Base-by-base conservation (phyloP, 129 eudicot species). In the Heracleum sosnowskyi region DNA sequence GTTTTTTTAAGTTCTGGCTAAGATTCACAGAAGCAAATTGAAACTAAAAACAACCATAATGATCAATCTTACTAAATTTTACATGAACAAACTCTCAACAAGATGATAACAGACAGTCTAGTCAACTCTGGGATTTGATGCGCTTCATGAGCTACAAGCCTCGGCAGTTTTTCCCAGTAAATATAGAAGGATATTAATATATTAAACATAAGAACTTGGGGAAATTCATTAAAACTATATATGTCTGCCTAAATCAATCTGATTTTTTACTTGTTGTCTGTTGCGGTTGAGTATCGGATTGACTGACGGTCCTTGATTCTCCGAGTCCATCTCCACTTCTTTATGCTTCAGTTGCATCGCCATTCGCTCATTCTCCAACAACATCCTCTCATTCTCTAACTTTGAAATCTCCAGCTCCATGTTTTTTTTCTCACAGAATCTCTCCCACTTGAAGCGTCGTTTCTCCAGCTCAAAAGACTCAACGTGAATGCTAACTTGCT, bases 301-400 rank as follows among this genome's bases (percentile, higher is more conserved):
- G 8, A 77, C 42, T 4, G 82, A 79, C 12, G 78, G 37, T 60
- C 76, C 82, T 12, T 81, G 47, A 72, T 49, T 76, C 40, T 40
- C 73, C 0, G 47, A 12, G n/a, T 82, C 84, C 33, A 80, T 49
- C 78, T 80, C 84, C 49, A 78, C 69, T 46, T 68, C 83, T 84
- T 76, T 79, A 39, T 75, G 93, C 81, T 79, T 89, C 53, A 91
- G 45, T 64, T 80, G 82, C 75, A 91, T 82, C 34, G 74, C 82
- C 93, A 85, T 89, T 26, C 86, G 87, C 42, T 89, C 93, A 39
- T 91, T 91, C 86, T 86, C 90, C 76, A 91, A 74, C 82, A 85
- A 79, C 85, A 83, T 77, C 76, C 86, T 87, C 88, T 91, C 90
- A 28, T 89, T 85, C 80, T 87, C 93, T 88, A 91, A 62, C 72